Evolutionary conservation across 805 yeast genomes (phyloP), one percentile per base, ranked within the genome.

Genomic region (Candida tammaniensis): DNA sequence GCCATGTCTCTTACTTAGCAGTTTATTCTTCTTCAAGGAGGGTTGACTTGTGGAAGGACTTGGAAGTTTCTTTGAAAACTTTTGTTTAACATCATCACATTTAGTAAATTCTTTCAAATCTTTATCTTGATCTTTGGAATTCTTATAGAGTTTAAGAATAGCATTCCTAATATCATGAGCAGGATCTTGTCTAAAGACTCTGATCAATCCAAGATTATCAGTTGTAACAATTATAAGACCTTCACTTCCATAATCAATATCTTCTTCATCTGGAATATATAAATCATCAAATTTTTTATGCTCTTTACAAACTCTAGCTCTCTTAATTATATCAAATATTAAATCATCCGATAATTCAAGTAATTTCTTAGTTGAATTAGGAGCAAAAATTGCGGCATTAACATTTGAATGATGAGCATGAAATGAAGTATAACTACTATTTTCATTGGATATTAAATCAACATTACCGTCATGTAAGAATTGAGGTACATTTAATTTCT

Each of bases 161-260:
- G 39, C 19, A 22, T 60, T 63, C 13, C 73, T 40, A 20, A 55
- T 44, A 13, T 44, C 42, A 33, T 74, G 66, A 0, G 93, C 82
- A 35, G 82, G 69, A 54, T 88, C 97, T 38, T 86, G 82, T 50
- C 97, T 68, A 54, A 84, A 85, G 0, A 88, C 83, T 28, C 93
- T 59, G 19, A 88, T 83, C 2, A 70, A 46, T 0, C 96, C 96
- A 15, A 65, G 58, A 36, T 74, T 75, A 56, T 88, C 97, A 0
- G 91, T 78, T 1, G 93, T 80, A 2, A 88, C 80, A 11, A 87
- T 74, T 27, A 87, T 80, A 48, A 69, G 65, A 5, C 70, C 68
- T 8, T 49, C 44, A 23, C 29, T 40, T 11, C 39, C 35, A 13
- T 21, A 16, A 13, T 43, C 43, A 1, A 43, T 13, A 12, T 27